Evolutionary conservation across 1,139 yeast species (phyloP), one percentile per base, ranked within the genome.

Genomic region (Diutina neorugosa): DNA sequence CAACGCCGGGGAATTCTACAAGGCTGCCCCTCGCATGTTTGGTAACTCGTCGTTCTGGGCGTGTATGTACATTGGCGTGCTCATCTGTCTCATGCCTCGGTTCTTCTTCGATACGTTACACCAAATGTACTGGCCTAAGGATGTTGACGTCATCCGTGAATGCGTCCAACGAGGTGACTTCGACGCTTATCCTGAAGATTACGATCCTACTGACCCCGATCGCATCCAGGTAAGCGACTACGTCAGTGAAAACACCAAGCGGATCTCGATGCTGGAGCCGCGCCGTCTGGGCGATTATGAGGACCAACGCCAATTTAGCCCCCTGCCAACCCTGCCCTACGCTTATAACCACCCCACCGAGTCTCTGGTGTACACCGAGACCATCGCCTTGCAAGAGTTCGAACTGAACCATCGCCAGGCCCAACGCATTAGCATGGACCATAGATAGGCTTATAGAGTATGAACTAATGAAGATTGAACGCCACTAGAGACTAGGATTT

Each of bases 101-200:
- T 82, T 88, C 63, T 68, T 82, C 34, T 77, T 73, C 62, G 90
- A 87, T 68, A 74, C 82, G 53, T 64, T 80, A 51, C 81, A 77
- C 59, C 84, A 81, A 61, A 66, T 86, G 48, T 81, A 74, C 64
- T 69, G 69, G 62, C 98, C 98, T 9, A 72, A 71, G 54, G 98
- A 93, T 66, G 74, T 87, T 56, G 98, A 93, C 64, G 82, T 93
- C 58, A 78, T 93, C 56, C 76, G 98, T 59, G 98, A 93, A 68
- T 80, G 84, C 66, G 78, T 79, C 58, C 66, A 67, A 52, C 69
- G 76, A 54, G 89, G 89, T 23, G 84, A 82, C 61, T 78, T 77
- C 58, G 78, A 72, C 58, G 77, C 75, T 21, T 79, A 81, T 63
- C 81, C 86, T 7, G 69, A 68, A 20, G 74, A 74, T 54, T 78